phyloP scores from a whole-genome alignment of 2,329 filamentous ascomycete species.

The Beauveria varroae region DNA sequence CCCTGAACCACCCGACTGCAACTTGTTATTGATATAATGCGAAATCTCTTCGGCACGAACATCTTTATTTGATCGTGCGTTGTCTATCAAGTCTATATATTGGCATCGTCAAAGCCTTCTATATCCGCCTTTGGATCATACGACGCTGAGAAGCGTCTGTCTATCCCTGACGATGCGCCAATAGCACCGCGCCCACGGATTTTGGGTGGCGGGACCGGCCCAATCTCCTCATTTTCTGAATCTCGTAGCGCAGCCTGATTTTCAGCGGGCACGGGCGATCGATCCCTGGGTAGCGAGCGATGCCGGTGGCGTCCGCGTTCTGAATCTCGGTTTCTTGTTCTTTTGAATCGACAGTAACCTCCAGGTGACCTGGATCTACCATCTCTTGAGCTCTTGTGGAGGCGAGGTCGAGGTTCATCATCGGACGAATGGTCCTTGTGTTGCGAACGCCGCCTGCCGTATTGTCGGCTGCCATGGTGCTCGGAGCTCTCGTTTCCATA shows the following conservation, averaged over 20 bases:
- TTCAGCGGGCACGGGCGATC: not conserved
- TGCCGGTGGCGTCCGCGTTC: conserved; percentile 2
- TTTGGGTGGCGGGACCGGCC: conserved; percentile 54
- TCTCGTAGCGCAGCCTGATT: conserved; percentile 45
- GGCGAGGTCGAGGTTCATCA: not conserved
- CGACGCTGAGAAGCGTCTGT: conserved; percentile 66
- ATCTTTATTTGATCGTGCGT: not conserved
- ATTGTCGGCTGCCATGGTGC: not conserved
- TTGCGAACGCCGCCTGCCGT: not conserved
- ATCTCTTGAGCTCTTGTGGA: not conserved
- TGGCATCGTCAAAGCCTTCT: conserved; percentile 37
- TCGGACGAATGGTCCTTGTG: not conserved
- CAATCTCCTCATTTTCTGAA: conserved; percentile 67
- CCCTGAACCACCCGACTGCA: not conserved
- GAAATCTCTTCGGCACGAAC: not conserved
- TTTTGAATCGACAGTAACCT: not conserved
- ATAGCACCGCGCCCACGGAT: conserved; percentile 65
- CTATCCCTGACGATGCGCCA: conserved; percentile 58
- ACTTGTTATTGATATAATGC: too few species aligned
- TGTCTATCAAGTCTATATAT: not conserved
- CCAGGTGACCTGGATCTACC: conserved; percentile 4
- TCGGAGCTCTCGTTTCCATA: not conserved
- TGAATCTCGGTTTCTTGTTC: not conserved
- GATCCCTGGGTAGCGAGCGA: not conserved
- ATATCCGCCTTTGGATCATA: conserved; percentile 55